Conservation (phyloP, 352 stramenopile genomes). For the Phytopythium chamaehyphon region DNA sequence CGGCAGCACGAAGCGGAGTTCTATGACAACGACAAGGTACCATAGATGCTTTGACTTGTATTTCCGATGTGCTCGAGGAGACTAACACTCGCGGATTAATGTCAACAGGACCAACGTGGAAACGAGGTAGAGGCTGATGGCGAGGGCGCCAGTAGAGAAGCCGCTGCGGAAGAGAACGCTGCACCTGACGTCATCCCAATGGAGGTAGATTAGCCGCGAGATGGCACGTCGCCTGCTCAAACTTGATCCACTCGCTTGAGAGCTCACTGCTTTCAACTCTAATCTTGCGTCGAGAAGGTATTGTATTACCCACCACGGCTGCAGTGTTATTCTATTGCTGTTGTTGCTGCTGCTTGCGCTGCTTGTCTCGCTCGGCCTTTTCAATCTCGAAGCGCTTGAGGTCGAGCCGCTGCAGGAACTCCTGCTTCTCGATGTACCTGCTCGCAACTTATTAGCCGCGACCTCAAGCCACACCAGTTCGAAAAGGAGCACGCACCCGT, state of each 20-base stretch:
- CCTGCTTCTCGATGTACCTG: conserved; percentile 93
- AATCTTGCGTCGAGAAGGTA: conserved; percentile 2
- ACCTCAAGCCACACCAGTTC: background rate
- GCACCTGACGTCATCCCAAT: conserved; percentile 70
- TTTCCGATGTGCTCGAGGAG: background rate
- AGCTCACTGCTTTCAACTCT: background rate
- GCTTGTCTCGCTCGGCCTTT: conserved; percentile 80
- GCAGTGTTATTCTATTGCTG: conserved; percentile 15
- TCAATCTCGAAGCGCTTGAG: conserved; percentile 88
- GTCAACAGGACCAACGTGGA: conserved; percentile 43
- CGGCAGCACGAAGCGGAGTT: conserved; percentile 80
- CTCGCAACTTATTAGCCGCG: background rate
- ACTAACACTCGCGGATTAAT: background rate
- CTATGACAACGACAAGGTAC: conserved; percentile 75
- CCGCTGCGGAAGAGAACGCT: conserved; percentile 31
- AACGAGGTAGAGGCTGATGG: conserved; percentile 41
- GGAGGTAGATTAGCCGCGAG: conserved; percentile 54
- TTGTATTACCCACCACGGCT: background rate
- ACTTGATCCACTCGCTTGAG: background rate
- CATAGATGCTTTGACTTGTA: too few species aligned
- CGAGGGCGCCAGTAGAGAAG: conserved; percentile 19
- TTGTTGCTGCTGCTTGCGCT: conserved; percentile 52
- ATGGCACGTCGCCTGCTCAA: background rate
- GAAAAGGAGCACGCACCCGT: conserved; percentile 50
- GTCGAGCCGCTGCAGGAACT: conserved; percentile 92